Percentiles rank a stretch among this genome's conserved stretches.
Conservation (phyloP, 2,329 filamentous ascomycete genomes). For the Cercospora berteroae region DNA sequence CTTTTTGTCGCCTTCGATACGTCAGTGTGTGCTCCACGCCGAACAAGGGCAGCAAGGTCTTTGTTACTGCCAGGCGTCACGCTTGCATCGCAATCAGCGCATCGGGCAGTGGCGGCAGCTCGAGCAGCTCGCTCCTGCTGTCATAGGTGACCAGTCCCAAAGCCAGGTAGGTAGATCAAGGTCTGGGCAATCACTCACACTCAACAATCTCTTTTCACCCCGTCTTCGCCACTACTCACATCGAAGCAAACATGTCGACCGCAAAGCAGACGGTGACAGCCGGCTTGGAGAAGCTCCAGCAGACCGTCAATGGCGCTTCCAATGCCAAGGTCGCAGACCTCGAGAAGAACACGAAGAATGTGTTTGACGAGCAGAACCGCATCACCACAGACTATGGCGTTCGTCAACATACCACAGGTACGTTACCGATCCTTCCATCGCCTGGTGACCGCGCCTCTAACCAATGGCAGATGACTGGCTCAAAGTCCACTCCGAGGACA, state of each 20-base stretch:
- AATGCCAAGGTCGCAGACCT: constrained; percentile 62
- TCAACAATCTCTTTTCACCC: background rate
- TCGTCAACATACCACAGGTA: constrained; percentile 62
- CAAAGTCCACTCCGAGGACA: constrained; percentile 59
- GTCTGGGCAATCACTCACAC: background rate
- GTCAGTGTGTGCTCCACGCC: constrained; percentile 5
- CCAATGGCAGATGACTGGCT: constrained; percentile 68
- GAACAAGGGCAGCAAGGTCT: background rate
- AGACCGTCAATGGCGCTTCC: constrained; percentile 36
- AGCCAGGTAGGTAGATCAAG: constrained; percentile 1
- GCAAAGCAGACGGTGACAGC: constrained; percentile 22
- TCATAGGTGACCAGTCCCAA: background rate
- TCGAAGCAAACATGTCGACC: constrained; percentile 24
- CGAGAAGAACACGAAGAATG: constrained; percentile 57
- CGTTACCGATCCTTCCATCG: background rate
- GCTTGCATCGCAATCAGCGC: background rate
- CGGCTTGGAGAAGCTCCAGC: constrained; percentile 33
- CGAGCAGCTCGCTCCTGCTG: constrained; percentile 1
- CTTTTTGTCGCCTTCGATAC: constrained; percentile 1
- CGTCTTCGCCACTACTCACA: constrained; percentile 1
- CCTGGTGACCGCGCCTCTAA: background rate
- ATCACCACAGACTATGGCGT: constrained; percentile 78
- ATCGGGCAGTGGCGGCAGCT: background rate
- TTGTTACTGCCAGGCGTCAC: constrained; percentile 10
- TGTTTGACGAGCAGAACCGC: constrained; percentile 53